These are phyloP conservation scores for Mycena albidolilacea DNA, from an alignment of 768 basidiomycete species.

Conservation along the genomic window DNA sequence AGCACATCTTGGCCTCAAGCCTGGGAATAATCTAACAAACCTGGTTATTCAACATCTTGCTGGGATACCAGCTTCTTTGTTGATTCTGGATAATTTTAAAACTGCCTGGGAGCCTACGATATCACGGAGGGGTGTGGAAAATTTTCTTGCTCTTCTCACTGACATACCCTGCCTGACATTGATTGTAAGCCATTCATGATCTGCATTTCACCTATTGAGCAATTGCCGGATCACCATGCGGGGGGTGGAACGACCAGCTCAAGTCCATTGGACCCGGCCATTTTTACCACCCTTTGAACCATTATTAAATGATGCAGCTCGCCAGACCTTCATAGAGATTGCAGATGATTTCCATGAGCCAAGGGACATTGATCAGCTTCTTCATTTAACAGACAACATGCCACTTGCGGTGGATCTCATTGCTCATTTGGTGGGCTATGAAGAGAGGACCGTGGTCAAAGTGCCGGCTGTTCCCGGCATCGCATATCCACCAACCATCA, in stretches of 20 bases:
- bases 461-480: too few species aligned
- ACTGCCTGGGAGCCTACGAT: slow-evolving; percentile 7
- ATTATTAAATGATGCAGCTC: slow-evolving; percentile 19
- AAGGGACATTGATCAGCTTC: not conserved
- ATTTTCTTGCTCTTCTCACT: slow-evolving; percentile 10
- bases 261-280: too few species aligned
- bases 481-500: too few species aligned
- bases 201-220: not conserved
- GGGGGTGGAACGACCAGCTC: too few species aligned
- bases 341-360: not conserved
- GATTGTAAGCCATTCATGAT: not conserved
- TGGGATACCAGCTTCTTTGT: not conserved
- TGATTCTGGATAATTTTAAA: slow-evolving; percentile 25
- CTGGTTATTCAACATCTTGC: not conserved
- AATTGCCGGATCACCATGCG: not conserved
- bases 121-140: not conserved
- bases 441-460: not conserved
- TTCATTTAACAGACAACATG: too few species aligned
- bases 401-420: too few species aligned
- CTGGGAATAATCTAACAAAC: not conserved
- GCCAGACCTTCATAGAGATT: not conserved
- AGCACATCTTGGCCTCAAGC: not conserved
- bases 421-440: not conserved
- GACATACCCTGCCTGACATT: slow-evolving; percentile 12
- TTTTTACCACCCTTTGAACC: too few species aligned